Evolutionary conservation across 371 early-diverging fungal genomes (phyloP).

Genomic region (Rhizopus sp.): DNA sequence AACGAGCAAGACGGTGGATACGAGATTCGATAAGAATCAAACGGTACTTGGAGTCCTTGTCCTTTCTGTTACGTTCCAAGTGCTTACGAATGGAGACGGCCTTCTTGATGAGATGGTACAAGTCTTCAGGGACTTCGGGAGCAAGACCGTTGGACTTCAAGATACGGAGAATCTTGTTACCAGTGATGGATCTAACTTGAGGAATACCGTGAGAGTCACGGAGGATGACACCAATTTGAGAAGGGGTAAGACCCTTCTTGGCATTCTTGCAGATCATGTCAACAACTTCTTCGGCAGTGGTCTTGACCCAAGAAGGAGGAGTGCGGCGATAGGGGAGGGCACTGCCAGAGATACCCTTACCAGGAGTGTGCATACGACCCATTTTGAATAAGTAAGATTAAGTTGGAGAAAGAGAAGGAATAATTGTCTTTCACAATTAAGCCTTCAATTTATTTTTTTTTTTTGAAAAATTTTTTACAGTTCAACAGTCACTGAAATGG

Average conservation of each 20-base stretch:
- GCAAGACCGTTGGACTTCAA: constrained; percentile 80
- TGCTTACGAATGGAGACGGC: constrained; percentile 99
- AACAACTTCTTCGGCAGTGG: constrained; percentile 95
- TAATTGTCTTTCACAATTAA: background rate
- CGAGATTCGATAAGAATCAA: constrained; percentile 98
- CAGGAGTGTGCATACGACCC: constrained; percentile 84
- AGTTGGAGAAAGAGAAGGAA: constrained; percentile 25
- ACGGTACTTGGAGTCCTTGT: constrained; percentile 99
- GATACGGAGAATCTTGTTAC: constrained; percentile 96
- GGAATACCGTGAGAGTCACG: constrained; percentile 99
- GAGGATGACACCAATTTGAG: constrained; percentile 99
- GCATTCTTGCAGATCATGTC: constrained; percentile 98
- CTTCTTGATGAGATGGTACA: constrained; percentile 99
- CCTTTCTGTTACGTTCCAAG: constrained; percentile 99
- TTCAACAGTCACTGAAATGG: background rate
- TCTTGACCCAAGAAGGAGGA: constrained; percentile 97
- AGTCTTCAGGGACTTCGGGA: constrained; percentile 99
- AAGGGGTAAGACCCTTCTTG: constrained; percentile 99
- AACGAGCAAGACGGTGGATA: constrained; percentile 99
- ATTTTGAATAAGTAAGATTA: constrained; percentile 25
- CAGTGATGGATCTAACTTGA: constrained; percentile 95
- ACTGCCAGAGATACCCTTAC: constrained; percentile 98
- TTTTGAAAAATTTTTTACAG: constrained; percentile 4
- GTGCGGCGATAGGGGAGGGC: constrained; percentile 99
- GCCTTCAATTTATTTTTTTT: background rate